phyloP scores from a whole-genome alignment of 495 filamentous ascomycete genomes.

The Trichodelitschia bisporula region DNA sequence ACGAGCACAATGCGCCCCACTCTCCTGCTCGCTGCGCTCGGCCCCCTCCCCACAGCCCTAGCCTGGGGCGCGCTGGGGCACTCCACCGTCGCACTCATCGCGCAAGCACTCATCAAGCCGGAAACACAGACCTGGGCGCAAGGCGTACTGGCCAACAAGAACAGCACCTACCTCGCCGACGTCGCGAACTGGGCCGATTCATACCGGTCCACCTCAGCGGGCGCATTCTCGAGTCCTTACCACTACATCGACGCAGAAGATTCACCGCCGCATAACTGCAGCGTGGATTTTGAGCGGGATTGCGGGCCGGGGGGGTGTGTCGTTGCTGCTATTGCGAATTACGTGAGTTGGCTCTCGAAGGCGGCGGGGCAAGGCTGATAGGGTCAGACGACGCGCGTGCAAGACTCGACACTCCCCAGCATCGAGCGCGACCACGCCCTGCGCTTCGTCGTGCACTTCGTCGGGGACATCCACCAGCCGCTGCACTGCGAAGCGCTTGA shows the following conservation, averaged over 20 bases:
- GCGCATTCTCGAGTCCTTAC: conserved; percentile 10
- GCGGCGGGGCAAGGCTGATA: neutral
- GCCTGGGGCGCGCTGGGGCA: conserved; percentile 6
- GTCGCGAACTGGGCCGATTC: conserved; percentile 4
- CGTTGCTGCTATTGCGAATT: conserved; percentile 36
- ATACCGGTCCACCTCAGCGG: neutral
- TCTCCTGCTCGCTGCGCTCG: too few relatives aligned
- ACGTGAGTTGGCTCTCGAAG: conserved; percentile 12
- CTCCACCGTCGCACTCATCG: conserved; percentile 5
- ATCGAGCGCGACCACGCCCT: conserved; percentile 16
- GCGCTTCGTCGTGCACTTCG: conserved; percentile 28
- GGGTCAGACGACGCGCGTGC: conserved; percentile 14
- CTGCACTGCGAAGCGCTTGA: conserved; percentile 4
- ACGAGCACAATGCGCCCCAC: too few relatives aligned
- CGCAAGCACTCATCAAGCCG: conserved; percentile 1
- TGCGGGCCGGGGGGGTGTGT: conserved; percentile 32
- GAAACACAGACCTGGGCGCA: neutral
- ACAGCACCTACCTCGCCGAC: conserved; percentile 2
- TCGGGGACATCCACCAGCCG: conserved; percentile 8
- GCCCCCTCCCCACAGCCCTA: conserved; percentile 1
- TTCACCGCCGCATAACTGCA: conserved; percentile 28
- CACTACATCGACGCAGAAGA: conserved; percentile 46
- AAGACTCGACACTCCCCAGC: conserved; percentile 8
- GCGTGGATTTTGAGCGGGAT: conserved; percentile 29
- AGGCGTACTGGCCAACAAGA: conserved; percentile 1